Percentiles rank a stretch among this genome's conserved stretches.
phyloP scores from a whole-genome alignment of 306 rosid genomes.

The Cucumis cinereus region DNA sequence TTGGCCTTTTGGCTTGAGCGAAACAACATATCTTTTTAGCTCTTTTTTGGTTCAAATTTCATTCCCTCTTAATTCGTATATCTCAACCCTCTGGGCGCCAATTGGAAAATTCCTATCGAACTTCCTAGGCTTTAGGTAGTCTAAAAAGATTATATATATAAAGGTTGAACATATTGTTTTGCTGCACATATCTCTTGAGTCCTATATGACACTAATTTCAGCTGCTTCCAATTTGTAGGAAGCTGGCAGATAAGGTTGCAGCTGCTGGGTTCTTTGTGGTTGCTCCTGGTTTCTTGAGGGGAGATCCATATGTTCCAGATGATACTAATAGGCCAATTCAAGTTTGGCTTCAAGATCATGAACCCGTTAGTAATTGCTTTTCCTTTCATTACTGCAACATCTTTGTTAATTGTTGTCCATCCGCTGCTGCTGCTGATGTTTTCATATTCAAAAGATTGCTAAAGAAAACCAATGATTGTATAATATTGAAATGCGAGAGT shows the following conservation, averaged over 20 bases:
- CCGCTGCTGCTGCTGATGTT: not conserved
- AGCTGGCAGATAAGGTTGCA: constrained; percentile 65
- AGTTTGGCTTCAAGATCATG: constrained; percentile 47
- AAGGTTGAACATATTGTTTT: too few species aligned
- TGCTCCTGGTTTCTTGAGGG: constrained; percentile 51
- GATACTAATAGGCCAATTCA: constrained; percentile 19
- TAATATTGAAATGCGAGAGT: too few species aligned
- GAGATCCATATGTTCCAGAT: constrained; percentile 36
- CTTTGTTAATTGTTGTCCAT: not conserved
- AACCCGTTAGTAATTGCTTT: constrained; percentile 29
- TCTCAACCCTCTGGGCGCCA: not conserved
- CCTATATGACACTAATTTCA: constrained; percentile 1
- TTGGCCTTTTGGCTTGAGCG: not conserved
- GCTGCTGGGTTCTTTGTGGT: constrained; percentile 59
- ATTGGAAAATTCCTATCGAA: not conserved
- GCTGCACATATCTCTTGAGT: not conserved
- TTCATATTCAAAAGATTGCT: not conserved
- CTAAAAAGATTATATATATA: too few species aligned
- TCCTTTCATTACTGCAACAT: not conserved
- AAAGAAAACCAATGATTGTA: not conserved
- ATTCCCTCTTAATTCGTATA: too few species aligned
- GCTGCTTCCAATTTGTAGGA: constrained; percentile 28
- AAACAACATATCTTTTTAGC: not conserved
- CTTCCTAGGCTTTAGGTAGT: not conserved
- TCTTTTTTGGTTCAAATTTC: not conserved